Base-by-base conservation (phyloP, 169 alveolate species). In the Theileria sp. region DNA sequence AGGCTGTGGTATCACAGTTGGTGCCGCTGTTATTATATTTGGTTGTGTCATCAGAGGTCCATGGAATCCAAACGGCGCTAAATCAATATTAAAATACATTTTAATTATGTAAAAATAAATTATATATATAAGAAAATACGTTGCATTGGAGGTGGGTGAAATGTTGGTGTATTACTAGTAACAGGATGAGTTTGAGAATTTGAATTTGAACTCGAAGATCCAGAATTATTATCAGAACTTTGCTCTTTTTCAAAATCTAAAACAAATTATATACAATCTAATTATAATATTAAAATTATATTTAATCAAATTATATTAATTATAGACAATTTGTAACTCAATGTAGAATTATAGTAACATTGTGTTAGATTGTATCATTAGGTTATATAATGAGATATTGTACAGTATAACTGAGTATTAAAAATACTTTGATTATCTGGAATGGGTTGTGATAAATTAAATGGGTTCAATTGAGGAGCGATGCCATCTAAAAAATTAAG, bases 11-110 rank as follows among this genome's bases (percentile, higher is more conserved):
- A 58, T 58, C 26, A 58, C 67, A 19, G 67, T 58, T 1, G 67
- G 67, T 21, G 67, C 36, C 8, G 67, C 67, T 25, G 67, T 58
- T 58, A 58, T 58, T 58, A 58, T 58, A 21, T 19, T 58, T 15
- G 67, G 67, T 8, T 58, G 67, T 21, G 28, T 1, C 32, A 58
- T 58, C 21, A 58, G 10, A 8, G 67, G 67, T 25, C 36, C 36
- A 30, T 58, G 67, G 32, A 58, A 58, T 58, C 67, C 67, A 58
- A 21, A 58, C 0, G 67, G 28, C 0, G 32, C 67, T 58, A 58
- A 0, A 58, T 44, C 54, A 7, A 44, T 44, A 44, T 44, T 44
- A 44, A 4, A 44, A 44, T 8, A 44, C 3, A 44, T 44, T 44
- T 44, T 13, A 44, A 13, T 7, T 44, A 13, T 2, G 8, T 10